These are phyloP conservation scores for Taphrina communis DNA, from an alignment of 1,139 yeast species.

Conservation along the genomic window DNA sequence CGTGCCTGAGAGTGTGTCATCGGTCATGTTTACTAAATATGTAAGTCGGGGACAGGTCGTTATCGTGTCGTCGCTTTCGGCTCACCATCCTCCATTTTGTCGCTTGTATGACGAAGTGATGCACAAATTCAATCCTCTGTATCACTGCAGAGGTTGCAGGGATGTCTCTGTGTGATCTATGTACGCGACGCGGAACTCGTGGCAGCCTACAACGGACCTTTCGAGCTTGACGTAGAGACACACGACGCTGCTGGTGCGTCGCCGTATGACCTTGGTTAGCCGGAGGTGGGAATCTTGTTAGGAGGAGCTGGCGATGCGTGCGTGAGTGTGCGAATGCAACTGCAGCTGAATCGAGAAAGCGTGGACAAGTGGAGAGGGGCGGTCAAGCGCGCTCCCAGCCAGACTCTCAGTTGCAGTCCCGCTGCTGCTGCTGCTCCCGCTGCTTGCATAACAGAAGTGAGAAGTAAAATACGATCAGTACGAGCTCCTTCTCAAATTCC, in stretches of 20 bases:
- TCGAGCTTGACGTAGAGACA: not conserved
- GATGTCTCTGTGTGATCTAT: not conserved
- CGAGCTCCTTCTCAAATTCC: no score
- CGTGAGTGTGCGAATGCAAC: not conserved
- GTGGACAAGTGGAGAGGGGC: not conserved
- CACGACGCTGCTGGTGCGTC: constrained; percentile 1
- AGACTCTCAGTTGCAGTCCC: no score
- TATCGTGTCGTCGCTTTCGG: not conserved
- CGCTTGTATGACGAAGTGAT: not conserved
- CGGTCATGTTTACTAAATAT: constrained; percentile 35
- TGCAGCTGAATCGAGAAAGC: no score
- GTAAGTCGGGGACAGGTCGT: not conserved
- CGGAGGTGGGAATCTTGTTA: constrained; percentile 2
- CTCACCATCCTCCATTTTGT: constrained; percentile 34
- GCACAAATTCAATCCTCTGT: not conserved
- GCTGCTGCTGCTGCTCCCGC: no score
- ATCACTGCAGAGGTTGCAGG: not conserved
- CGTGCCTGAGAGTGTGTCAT: constrained; percentile 18
- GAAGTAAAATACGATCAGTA: no score
- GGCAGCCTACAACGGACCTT: no score
- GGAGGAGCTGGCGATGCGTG: constrained; percentile 14
- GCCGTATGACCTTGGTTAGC: not conserved
- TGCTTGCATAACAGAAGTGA: no score
- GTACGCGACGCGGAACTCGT: not conserved
- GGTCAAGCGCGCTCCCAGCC: not conserved